phyloP scores from a whole-genome alignment of 2,329 filamentous ascomycete genomes.

The Penicillium sumatraense region DNA sequence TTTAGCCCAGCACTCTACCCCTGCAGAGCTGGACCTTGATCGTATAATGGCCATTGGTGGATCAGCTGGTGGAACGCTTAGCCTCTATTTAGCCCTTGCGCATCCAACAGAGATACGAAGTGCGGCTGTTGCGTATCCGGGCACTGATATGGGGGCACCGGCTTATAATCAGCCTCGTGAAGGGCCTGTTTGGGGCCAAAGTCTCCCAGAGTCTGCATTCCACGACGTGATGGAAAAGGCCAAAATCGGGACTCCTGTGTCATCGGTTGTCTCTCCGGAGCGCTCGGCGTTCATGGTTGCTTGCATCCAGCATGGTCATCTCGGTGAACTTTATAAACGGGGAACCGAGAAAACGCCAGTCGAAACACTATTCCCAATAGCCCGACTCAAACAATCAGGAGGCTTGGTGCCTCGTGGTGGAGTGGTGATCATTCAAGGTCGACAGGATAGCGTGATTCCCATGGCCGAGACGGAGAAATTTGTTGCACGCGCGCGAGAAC shows the following conservation, averaged over 20 bases:
- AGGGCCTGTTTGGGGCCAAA: slow-evolving; percentile 17
- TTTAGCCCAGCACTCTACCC: slow-evolving; percentile 13
- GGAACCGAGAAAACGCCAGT: slow-evolving; percentile 17
- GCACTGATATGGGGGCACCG: slow-evolving; percentile 28
- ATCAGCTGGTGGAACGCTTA: slow-evolving; percentile 38
- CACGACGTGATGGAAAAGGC: slow-evolving; percentile 11
- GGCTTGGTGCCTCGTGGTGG: slow-evolving; percentile 34
- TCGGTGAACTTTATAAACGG: slow-evolving; percentile 23
- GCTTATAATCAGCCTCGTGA: slow-evolving; percentile 23
- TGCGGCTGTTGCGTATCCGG: slow-evolving; percentile 37
- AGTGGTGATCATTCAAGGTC: slow-evolving; percentile 40
- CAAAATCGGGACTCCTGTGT: slow-evolving; percentile 14
- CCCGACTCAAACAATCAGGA: slow-evolving; percentile 31
- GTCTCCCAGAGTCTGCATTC: slow-evolving; percentile 17
- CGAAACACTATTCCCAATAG: slow-evolving; percentile 32
- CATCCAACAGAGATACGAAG: slow-evolving; percentile 36
- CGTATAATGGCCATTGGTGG: slow-evolving; percentile 35
- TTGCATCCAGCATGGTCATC: slow-evolving; percentile 19
- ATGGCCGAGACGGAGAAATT: slow-evolving; percentile 33
- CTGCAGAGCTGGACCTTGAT: slow-evolving; percentile 27
- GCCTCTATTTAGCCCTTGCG: slow-evolving; percentile 30
- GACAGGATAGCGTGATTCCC: slow-evolving; percentile 38
- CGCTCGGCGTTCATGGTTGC: slow-evolving; percentile 25
- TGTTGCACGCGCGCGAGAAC: slow-evolving; percentile 25
- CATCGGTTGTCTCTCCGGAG: slow-evolving; percentile 15